Base-by-base conservation (phyloP, 2,329 filamentous ascomycete species). In the Conoideocrella luteorostrata region DNA sequence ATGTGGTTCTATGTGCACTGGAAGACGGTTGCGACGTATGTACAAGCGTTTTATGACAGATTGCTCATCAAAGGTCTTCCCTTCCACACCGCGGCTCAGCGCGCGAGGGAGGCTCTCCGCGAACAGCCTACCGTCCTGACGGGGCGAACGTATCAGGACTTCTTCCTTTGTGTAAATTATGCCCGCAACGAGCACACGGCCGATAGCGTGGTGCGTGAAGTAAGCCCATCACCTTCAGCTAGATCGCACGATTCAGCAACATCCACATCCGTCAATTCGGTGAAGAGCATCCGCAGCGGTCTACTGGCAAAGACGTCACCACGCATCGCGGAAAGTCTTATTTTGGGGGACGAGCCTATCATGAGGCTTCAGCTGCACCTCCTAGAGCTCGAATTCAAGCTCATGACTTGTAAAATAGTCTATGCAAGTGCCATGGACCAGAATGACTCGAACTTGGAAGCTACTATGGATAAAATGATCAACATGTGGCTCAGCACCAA, bases 131-230 rank as follows among this genome's bases (percentile, higher is more conserved):
- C 54, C 26, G 47, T 43, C 17, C 33, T 52, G 17, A 47, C 47
- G 7, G 56, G 50, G 11, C 44, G 44, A 13, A 34, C 45, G 23
- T 56, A 55, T 28, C 49, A 53, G 24, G 58, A 60, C 44, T 59
- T 55, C 34, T 60, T 61, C 32, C 37, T 60, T 11, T 60, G 57
- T 33, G 58, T 60, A 43, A 60, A 60, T 40, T 60, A 60, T 41
- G 46, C 55, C 10, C 50, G 57, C 7, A 43, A 46, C 4, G 32
- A 49, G 23, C 51, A 51, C 13, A 39, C 46, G 21, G 41, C 47
- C 2, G 41, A 50, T 33, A 44, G 44, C 41, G 48, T 44, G 40
- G 21, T 43, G 11, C 41, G 52, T 11, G 53, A 54, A 15, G 46
- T 44, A 10, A 56, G 56, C 32, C 53, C 54, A 1, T 37, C 50